phyloP scores from a whole-genome alignment of 306 rosid species.

The Cicer chorassanicum region DNA sequence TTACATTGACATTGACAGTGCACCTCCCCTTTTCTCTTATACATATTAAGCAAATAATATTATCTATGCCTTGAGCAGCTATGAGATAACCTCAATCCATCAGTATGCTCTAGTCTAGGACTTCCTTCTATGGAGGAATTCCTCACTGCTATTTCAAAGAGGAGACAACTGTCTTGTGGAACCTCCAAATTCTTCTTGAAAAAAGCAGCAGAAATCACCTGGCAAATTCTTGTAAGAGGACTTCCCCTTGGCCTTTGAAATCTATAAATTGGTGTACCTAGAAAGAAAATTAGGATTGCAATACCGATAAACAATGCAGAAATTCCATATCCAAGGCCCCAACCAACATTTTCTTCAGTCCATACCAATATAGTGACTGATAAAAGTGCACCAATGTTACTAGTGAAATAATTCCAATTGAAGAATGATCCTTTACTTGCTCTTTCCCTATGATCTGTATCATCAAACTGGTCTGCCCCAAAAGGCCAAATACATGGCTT shows the following conservation, averaged over 20 bases:
- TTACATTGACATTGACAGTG: no score
- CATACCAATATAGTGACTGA: constrained; percentile 75
- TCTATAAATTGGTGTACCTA: constrained; percentile 74
- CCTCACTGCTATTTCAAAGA: constrained; percentile 65
- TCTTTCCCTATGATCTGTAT: constrained; percentile 73
- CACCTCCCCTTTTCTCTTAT: background rate
- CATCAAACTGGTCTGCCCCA: constrained; percentile 95
- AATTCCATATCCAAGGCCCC: constrained; percentile 95
- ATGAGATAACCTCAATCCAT: constrained; percentile 68
- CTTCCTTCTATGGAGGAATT: constrained; percentile 73
- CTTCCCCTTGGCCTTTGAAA: constrained; percentile 82
- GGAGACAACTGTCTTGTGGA: constrained; percentile 63
- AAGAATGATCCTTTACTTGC: constrained; percentile 85
- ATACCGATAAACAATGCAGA: constrained; percentile 71
- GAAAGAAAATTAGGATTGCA: constrained; percentile 70
- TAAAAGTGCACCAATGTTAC: constrained; percentile 80
- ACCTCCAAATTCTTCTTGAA: constrained; percentile 65
- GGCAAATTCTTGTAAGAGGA: constrained; percentile 84
- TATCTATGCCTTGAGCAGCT: background rate
- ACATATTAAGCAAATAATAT: background rate
- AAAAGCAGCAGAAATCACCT: constrained; percentile 76
- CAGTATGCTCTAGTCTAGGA: constrained; percentile 73
- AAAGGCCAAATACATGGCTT: constrained; percentile 92
- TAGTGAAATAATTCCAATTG: constrained; percentile 89
- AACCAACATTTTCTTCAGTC: constrained; percentile 86